These are phyloP conservation scores for Galerina sulciceps DNA, from an alignment of 768 basidiomycete genomes.

Conservation along the genomic window DNA sequence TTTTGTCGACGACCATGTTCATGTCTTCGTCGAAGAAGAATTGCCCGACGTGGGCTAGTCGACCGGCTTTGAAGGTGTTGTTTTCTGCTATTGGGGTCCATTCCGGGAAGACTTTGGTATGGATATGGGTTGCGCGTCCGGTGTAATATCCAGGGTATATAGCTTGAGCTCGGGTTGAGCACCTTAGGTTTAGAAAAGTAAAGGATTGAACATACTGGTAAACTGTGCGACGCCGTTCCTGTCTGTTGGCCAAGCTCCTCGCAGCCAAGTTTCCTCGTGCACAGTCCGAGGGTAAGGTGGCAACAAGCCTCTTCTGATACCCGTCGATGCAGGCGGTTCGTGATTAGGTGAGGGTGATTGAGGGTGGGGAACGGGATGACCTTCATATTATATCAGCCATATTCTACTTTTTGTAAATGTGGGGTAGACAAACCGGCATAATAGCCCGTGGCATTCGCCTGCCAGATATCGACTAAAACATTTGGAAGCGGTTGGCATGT, in stretches of 20 bases:
- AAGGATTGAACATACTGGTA: conserved; percentile 40
- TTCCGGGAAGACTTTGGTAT: conserved; percentile 56
- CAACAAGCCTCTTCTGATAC: conserved; percentile 46
- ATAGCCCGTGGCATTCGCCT: conserved; percentile 57
- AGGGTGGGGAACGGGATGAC: conserved; percentile 51
- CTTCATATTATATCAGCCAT: conserved; percentile 21
- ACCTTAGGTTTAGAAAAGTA: neutral
- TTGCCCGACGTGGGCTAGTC: conserved; percentile 53
- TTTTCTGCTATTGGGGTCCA: conserved; percentile 46
- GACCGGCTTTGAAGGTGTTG: conserved; percentile 47
- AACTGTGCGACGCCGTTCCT: conserved; percentile 57
- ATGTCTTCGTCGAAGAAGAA: conserved; percentile 63
- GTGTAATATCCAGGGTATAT: conserved; percentile 64
- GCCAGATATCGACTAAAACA: conserved; percentile 64
- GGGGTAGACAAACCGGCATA: conserved; percentile 44
- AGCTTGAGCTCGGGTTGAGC: conserved; percentile 28
- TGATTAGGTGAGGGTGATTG: conserved; percentile 44
- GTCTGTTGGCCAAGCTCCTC: conserved; percentile 60
- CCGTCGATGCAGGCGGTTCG: conserved; percentile 51
- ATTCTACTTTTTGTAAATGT: neutral
- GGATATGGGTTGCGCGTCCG: conserved; percentile 58
- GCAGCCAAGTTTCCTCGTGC: conserved; percentile 48
- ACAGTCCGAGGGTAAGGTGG: conserved; percentile 48
- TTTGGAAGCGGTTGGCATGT: conserved; percentile 59
- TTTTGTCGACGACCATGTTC: conserved; percentile 53